Evolutionary conservation across 106 monocot species (phyloP).

Genomic region (Ottelia alismoides): DNA sequence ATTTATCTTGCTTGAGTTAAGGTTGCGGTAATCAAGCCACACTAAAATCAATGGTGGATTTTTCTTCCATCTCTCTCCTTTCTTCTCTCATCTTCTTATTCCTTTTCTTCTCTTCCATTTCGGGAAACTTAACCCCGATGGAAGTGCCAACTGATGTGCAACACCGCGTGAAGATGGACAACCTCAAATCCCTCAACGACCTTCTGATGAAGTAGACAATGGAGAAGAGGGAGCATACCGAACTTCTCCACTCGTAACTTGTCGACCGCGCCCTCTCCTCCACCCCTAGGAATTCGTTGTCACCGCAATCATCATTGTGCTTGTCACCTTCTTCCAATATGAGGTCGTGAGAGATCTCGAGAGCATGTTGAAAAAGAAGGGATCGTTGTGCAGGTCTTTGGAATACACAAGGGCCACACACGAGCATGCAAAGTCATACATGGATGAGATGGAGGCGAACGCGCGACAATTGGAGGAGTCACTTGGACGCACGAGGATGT

Average conservation of each 20-base stretch:
- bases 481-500: neutral
- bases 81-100: too few species aligned
- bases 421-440: neutral
- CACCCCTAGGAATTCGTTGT: neutral
- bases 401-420: neutral
- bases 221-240: slow-evolving; percentile 3
- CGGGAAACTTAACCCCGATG: too few species aligned
- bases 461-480: neutral
- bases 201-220: slow-evolving; percentile 8
- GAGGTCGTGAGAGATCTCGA: neutral
- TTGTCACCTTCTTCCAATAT: neutral
- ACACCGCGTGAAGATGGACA: slow-evolving; percentile 1
- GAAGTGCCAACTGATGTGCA: too few species aligned
- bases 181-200: slow-evolving; percentile 7
- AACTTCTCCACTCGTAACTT: slow-evolving; percentile 1
- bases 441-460: slow-evolving; percentile 3
- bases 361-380: neutral
- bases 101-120: too few species aligned
- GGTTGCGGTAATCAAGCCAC: too few species aligned
- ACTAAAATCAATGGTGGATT: too few species aligned
- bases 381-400: neutral
- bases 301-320: neutral
- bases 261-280: slow-evolving; percentile 1
- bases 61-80: too few species aligned
- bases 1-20: too few species aligned